A percentile compares a stretch with the other conserved stretches of the same genome.
Evolutionary conservation across 352 stramenopile genomes (phyloP).

Genomic region (Phytophthora capsici): DNA sequence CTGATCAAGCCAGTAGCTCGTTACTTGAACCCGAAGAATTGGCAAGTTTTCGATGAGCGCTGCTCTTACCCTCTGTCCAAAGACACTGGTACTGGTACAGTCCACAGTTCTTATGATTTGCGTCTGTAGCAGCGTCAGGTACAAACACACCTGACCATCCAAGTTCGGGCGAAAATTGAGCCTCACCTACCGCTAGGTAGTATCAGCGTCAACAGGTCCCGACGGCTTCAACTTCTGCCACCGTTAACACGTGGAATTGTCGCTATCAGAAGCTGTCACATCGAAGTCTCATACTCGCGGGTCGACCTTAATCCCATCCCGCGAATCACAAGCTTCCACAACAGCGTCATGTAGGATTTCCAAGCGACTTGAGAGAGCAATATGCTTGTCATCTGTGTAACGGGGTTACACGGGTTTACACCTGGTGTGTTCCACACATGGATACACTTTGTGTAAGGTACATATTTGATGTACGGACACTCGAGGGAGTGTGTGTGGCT

Average conservation of each 20-base stretch:
- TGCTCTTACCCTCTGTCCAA: too few relatives aligned
- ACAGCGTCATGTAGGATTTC: too few relatives aligned
- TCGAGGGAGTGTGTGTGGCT: too few relatives aligned
- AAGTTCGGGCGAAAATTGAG: conserved; percentile 50
- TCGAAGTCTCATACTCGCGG: conserved; percentile 44
- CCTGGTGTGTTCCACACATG: too few relatives aligned
- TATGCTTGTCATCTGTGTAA: too few relatives aligned
- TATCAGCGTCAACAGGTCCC: conserved; percentile 33
- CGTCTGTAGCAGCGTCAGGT: conserved; percentile 32
- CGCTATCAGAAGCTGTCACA: conserved; percentile 15
- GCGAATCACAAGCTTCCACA: conserved; percentile 42
- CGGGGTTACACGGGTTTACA: too few relatives aligned
- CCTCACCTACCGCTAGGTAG: conserved; percentile 48
- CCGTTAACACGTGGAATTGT: conserved; percentile 50
- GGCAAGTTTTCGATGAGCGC: conserved; percentile 13
- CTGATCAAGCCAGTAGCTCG: conserved; percentile 25
- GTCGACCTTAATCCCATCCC: conserved; percentile 40
- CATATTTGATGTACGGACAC: too few relatives aligned
- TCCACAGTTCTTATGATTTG: conserved; percentile 45
- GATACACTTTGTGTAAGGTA: too few relatives aligned
- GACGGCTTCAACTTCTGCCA: conserved; percentile 33
- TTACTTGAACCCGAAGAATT: too few relatives aligned
- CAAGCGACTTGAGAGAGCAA: conserved; percentile 35
- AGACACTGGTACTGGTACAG: too few relatives aligned
- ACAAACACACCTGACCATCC: conserved; percentile 51